Percentiles rank a stretch among this genome's conserved stretches.
phyloP scores from a whole-genome alignment of 148 eudicot species.

The Spergularia bocconei region DNA sequence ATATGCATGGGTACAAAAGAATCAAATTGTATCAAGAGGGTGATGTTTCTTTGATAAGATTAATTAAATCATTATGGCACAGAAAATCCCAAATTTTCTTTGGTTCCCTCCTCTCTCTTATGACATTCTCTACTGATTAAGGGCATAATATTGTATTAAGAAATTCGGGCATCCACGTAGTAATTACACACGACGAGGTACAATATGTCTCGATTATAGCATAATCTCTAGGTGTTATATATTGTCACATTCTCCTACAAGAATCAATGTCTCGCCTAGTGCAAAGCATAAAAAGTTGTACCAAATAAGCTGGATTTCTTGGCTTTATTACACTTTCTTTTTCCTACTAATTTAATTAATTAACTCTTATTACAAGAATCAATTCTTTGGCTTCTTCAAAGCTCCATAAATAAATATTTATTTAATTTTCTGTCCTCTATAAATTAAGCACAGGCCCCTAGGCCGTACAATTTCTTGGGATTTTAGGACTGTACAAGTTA shows the following conservation, averaged over 20 bases:
- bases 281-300: slow-evolving; percentile 35
- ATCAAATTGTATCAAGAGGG: not conserved
- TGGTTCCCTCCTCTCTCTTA: not conserved
- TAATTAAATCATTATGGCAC: slow-evolving; percentile 1
- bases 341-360: not conserved
- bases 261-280: slow-evolving; percentile 35
- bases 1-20: not conserved
- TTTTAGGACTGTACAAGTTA: slow-evolving; percentile 25
- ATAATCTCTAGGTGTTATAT: slow-evolving; percentile 35
- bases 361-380: slow-evolving; percentile 10
- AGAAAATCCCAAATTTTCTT: slow-evolving; percentile 7
- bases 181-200: slow-evolving; percentile 29
- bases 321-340: slow-evolving; percentile 8
- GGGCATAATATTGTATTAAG: not conserved
- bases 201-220: slow-evolving; percentile 8
- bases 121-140: not conserved
- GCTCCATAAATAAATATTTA: not conserved
- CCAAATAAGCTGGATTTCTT: slow-evolving; percentile 24
- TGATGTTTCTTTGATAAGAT: slow-evolving; percentile 9
- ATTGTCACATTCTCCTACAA: slow-evolving; percentile 28
- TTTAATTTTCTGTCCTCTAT: not conserved
- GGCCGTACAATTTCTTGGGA: slow-evolving; percentile 25
- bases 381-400: slow-evolving; percentile 17
- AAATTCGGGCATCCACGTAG: slow-evolving; percentile 21
- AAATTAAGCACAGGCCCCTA: slow-evolving; percentile 10